phyloP scores from a whole-genome alignment of 106 monocot species.

The Allium sativum region DNA sequence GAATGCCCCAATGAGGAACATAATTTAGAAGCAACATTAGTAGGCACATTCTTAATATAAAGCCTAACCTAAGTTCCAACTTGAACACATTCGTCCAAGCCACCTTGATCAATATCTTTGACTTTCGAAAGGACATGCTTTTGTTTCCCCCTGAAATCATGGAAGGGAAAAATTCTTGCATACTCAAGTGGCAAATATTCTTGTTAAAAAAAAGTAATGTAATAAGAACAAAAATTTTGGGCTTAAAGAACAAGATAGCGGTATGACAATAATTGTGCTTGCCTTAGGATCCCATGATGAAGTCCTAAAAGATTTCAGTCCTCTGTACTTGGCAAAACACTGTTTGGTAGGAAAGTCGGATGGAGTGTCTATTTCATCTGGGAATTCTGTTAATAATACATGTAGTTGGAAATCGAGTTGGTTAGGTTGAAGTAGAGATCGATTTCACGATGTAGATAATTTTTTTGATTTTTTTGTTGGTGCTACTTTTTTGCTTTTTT shows the following conservation, averaged over 20 bases:
- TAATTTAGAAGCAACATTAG: constrained; percentile 46
- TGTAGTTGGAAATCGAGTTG: no score
- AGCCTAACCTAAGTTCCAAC: constrained; percentile 71
- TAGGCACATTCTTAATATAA: constrained; percentile 70
- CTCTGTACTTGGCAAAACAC: constrained; percentile 82
- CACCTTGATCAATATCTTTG: constrained; percentile 32
- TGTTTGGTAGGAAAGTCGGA: constrained; percentile 72
- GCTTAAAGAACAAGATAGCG: no score
- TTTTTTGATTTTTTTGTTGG: no score
- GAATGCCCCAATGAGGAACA: constrained; percentile 23
- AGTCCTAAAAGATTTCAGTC: constrained; percentile 86
- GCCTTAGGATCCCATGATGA: constrained; percentile 97
- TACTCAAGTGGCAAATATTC: constrained; percentile 91
- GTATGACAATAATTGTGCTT: constrained; percentile 8
- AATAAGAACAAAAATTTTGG: no score
- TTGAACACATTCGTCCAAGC: constrained; percentile 25
- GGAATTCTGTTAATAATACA: constrained; percentile 55
- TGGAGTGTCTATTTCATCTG: constrained; percentile 97
- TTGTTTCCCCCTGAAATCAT: constrained; percentile 72
- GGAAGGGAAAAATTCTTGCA: constrained; percentile 86
- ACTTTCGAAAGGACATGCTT: constrained; percentile 63
- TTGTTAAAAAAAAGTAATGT: constrained; percentile 26
- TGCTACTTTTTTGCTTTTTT: no score
- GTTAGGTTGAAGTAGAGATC: no score
- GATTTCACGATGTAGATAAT: neutral